Evolutionary conservation across 495 filamentous ascomycete genomes (phyloP).

Genomic region (Lasiosphaeria ovina): DNA sequence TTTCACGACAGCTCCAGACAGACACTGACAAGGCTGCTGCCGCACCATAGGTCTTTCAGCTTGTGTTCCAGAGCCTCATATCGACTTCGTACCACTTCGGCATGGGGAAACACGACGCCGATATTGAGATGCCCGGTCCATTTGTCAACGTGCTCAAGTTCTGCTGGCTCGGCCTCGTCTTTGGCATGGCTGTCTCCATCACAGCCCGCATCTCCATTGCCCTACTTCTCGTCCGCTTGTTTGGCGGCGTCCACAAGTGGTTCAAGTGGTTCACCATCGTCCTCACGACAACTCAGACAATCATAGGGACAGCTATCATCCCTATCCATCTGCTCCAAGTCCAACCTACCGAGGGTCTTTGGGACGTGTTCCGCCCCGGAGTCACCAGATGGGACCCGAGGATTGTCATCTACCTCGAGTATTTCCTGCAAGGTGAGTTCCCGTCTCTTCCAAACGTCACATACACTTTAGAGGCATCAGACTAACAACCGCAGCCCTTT

Average conservation of each 20-base stretch:
- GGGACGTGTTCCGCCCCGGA: slow-evolving; percentile 2
- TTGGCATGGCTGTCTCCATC: slow-evolving; percentile 1
- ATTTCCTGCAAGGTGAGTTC: not conserved
- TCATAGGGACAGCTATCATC: not conserved
- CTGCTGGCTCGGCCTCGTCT: not conserved
- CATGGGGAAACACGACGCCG: slow-evolving; percentile 9
- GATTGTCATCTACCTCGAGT: not conserved
- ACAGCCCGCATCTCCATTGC: slow-evolving; percentile 18
- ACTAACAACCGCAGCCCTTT: not conserved
- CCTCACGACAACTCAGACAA: slow-evolving; percentile 5
- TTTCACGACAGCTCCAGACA: not conserved
- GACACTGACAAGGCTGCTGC: not conserved
- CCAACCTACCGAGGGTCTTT: slow-evolving; percentile 4
- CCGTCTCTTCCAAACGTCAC: too few species aligned
- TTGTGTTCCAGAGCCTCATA: slow-evolving; percentile 10
- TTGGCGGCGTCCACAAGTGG: slow-evolving; percentile 13
- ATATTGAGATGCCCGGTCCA: slow-evolving; percentile 8
- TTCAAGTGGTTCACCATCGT: slow-evolving; percentile 20
- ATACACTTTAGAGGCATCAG: too few species aligned
- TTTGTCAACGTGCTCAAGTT: slow-evolving; percentile 10
- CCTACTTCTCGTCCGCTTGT: slow-evolving; percentile 19
- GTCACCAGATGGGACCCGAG: slow-evolving; percentile 3
- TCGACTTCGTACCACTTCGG: slow-evolving; percentile 3
- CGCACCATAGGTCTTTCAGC: slow-evolving; percentile 7
- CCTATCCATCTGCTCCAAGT: not conserved